Base-by-base conservation (phyloP, 2,329 filamentous ascomycete genomes). In the Chaetomiaceae sp. region DNA sequence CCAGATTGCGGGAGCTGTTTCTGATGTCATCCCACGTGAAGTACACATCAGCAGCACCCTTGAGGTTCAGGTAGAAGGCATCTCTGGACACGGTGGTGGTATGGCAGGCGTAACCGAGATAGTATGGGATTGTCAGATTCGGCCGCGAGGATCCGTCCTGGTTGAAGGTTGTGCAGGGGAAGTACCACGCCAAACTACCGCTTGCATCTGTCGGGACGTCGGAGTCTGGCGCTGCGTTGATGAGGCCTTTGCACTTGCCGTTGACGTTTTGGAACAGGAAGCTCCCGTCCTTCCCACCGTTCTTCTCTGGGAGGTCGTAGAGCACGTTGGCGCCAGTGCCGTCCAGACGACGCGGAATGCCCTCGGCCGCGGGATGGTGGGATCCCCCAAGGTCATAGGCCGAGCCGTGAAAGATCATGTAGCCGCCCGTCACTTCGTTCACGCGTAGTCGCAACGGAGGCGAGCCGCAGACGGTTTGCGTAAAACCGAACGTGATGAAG, bases 181-280 rank as follows among this genome's bases (percentile, higher is more conserved):
- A 97, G 68, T 99, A 99, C 92, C 94, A 99, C 1, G 86, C 94
- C 57, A 99, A 73, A 53, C 95, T 74, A 10, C 84, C 83, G 48
- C 85, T 73, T 23, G 69, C 71, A 66, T 95, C 85, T 5, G 86
- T 87, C 1, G 91, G 90, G 8, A 99, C 84, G 62, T 90, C 86
- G 0, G 91, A 95, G 51, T 76, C 76, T 1, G 78, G 67, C 1
- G 86, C 81, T 7, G 78, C 71, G 1, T 82, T 95, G 66, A 99
- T 96, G 52, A 97, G 72, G 9, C 80, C 87, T 73, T 97, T 99
- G 79, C 94, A 99, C 58, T 87, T 88, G 43, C 94, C 95, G 63
- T 99, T 99, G 69, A 99, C 94, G 61, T 97, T 95, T 68, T 99
- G 94, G 73, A 99, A 99, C 65, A 99, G 73, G 68, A 99, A 99